Evolutionary conservation across 2,329 filamentous ascomycete genomes (phyloP).

Genomic region (Aspergillus costaricaensis): DNA sequence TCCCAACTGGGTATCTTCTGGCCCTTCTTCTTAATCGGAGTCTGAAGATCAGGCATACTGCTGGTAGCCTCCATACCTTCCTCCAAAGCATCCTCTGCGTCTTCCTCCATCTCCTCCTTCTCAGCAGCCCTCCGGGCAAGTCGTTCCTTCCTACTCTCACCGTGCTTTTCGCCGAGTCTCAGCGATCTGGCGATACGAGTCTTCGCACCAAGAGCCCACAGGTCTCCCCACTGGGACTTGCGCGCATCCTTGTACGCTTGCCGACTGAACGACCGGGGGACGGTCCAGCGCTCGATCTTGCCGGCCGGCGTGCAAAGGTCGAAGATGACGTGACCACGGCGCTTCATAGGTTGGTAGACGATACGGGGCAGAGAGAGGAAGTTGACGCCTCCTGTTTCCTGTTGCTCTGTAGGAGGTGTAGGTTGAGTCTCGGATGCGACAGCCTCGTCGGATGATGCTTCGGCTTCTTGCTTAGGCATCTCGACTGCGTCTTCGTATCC

Average conservation of each 20-base stretch:
- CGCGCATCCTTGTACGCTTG: slow-evolving; percentile 89
- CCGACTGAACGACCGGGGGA: slow-evolving; percentile 77
- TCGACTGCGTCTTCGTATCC: slow-evolving; percentile 64
- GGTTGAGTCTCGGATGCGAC: slow-evolving; percentile 5
- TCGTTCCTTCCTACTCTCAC: slow-evolving; percentile 44
- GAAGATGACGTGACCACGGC: slow-evolving; percentile 81
- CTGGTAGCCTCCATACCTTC: slow-evolving; percentile 12
- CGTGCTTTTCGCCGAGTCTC: slow-evolving; percentile 57
- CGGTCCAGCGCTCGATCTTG: slow-evolving; percentile 88
- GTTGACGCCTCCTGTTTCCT: slow-evolving; percentile 36
- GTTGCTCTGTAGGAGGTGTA: slow-evolving; percentile 4
- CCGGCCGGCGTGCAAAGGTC: slow-evolving; percentile 88
- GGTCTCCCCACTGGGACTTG: slow-evolving; percentile 86
- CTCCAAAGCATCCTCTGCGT: slow-evolving; percentile 25
- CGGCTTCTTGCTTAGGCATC: slow-evolving; percentile 20
- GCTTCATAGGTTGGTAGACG: slow-evolving; percentile 80
- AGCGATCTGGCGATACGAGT: slow-evolving; percentile 67
- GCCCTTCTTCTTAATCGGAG: slow-evolving; percentile 34
- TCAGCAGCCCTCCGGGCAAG: slow-evolving; percentile 40
- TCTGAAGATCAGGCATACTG: slow-evolving; percentile 16
- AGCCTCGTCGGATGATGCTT: slow-evolving; percentile 11
- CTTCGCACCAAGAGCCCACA: slow-evolving; percentile 95
- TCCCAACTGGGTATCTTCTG: slow-evolving; percentile 44
- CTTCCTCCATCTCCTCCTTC: slow-evolving; percentile 28
- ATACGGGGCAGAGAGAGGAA: slow-evolving; percentile 74